phyloP scores from a whole-genome alignment of 2,329 filamentous ascomycete species.

The Achaetomium macrosporum region DNA sequence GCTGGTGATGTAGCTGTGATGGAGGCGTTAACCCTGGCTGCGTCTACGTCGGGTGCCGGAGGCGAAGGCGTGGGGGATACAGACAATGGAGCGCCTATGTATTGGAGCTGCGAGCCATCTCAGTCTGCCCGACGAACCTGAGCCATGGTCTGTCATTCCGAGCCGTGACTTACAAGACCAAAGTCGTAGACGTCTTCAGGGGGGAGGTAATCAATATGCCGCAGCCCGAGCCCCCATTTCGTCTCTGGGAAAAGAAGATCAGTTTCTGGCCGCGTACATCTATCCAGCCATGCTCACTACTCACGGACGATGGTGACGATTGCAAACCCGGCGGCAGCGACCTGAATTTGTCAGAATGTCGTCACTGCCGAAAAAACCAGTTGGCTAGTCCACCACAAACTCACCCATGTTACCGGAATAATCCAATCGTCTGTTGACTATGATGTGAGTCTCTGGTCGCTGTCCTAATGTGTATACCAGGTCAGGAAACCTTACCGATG shows the following conservation, averaged over 20 bases:
- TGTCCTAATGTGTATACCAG: neutral
- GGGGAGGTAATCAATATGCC: slow-evolving; percentile 33
- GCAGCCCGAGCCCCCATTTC: slow-evolving; percentile 38
- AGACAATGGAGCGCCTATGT: slow-evolving; percentile 38
- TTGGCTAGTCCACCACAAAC: too few species aligned
- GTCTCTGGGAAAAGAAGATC: slow-evolving; percentile 31
- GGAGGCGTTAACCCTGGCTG: neutral
- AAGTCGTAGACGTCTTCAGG: slow-evolving; percentile 34
- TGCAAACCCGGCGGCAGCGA: slow-evolving; percentile 32
- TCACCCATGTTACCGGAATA: slow-evolving; percentile 30
- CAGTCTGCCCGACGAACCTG: neutral
- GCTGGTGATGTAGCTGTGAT: slow-evolving; percentile 34
- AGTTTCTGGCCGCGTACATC: neutral
- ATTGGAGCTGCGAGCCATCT: slow-evolving; percentile 31
- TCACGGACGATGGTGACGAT: slow-evolving; percentile 33
- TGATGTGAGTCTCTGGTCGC: neutral
- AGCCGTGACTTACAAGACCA: slow-evolving; percentile 28
- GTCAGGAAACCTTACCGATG: slow-evolving; percentile 25
- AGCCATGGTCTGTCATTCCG: too few species aligned
- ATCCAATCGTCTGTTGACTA: slow-evolving; percentile 28
- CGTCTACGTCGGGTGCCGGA: neutral
- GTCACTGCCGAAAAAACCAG: too few species aligned
- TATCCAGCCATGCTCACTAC: slow-evolving; percentile 11
- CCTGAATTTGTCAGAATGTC: slow-evolving; percentile 24
- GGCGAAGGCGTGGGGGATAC: slow-evolving; percentile 10